Percentiles rank a stretch among this genome's conserved stretches.
Evolutionary conservation across 371 early-diverging fungal species (phyloP).

Genomic region (Mucor saturninus): DNA sequence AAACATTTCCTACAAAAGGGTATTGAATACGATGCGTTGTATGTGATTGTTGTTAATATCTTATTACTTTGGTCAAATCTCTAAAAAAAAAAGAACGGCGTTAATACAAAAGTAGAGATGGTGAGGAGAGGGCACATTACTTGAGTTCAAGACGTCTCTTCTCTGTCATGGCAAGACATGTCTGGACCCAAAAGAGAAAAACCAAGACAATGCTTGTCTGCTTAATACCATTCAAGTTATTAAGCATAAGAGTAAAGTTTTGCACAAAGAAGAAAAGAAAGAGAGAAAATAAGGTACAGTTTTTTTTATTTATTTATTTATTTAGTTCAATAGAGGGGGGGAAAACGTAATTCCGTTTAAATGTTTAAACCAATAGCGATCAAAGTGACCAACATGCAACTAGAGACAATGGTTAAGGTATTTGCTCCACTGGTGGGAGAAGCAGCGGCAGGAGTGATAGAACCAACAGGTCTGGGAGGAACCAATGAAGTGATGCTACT

Average conservation of each 20-base stretch:
- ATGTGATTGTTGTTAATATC: background rate
- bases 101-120: no score
- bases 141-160: conserved; percentile 24
- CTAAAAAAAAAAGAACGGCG: conserved; percentile 12
- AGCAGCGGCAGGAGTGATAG: conserved; percentile 3
- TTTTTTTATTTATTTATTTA: background rate
- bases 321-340: no score
- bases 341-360: background rate
- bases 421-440: conserved; percentile 2
- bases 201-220: conserved; percentile 1
- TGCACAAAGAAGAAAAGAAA: background rate
- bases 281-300: background rate
- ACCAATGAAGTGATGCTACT: background rate
- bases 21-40: background rate
- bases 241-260: conserved; percentile 7
- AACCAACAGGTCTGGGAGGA: background rate
- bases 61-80: conserved; percentile 36
- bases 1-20: conserved; percentile 75
- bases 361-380: background rate
- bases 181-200: background rate
- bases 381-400: background rate
- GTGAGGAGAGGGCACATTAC: conserved; percentile 10
- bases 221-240: conserved; percentile 8
- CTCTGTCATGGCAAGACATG: conserved; percentile 14
- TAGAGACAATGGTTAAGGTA: background rate